Conservation (phyloP, 257 asterid species). For the Datura wrightii region DNA sequence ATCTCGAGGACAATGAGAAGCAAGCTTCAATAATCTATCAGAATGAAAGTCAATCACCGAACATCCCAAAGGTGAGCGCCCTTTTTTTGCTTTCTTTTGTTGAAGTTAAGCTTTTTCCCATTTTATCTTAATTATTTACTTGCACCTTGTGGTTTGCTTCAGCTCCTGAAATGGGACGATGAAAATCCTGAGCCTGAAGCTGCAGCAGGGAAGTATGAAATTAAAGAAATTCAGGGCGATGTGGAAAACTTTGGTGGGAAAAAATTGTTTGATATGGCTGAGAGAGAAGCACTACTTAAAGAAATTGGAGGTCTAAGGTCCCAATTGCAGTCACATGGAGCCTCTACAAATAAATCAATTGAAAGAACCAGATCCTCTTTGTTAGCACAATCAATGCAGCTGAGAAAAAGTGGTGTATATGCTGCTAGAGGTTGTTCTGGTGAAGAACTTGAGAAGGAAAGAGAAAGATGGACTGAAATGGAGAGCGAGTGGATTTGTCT, state of each 20-base stretch:
- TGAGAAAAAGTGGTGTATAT: constrained; percentile 66
- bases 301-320: constrained; percentile 71
- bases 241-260: constrained; percentile 27
- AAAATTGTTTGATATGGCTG: constrained; percentile 53
- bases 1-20: constrained; percentile 42
- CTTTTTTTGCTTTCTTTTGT: background rate
- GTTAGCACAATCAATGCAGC: constrained; percentile 80
- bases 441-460: constrained; percentile 83
- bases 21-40: constrained; percentile 50
- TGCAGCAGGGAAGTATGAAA: constrained; percentile 59
- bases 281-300: constrained; percentile 67
- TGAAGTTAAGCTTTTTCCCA: background rate
- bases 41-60: constrained; percentile 39
- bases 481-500: constrained; percentile 97
- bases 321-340: constrained; percentile 60
- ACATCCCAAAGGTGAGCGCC: constrained; percentile 50
- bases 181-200: constrained; percentile 56
- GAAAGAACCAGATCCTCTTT: constrained; percentile 76
- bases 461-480: constrained; percentile 91
- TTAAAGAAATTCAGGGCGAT: constrained; percentile 57
- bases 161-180: constrained; percentile 69
- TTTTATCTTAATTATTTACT: background rate
- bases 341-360: constrained; percentile 62
- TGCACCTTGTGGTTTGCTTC: constrained; percentile 28
- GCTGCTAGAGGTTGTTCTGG: constrained; percentile 44